Conservation (phyloP, 2,329 filamentous ascomycete genomes). For the Cladosporium oxysporum region DNA sequence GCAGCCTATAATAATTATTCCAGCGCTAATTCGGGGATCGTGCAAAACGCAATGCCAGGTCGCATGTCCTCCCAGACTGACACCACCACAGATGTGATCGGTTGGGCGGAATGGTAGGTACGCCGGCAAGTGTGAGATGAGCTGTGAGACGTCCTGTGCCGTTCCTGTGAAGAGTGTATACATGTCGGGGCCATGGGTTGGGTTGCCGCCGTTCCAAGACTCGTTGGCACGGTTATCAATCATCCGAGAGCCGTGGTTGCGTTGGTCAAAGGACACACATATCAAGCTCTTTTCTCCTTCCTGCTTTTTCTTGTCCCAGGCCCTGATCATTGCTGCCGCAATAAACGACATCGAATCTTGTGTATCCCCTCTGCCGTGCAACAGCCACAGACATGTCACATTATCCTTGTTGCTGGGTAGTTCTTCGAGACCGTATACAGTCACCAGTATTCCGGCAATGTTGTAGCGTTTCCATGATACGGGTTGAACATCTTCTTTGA, state of each 20-base stretch:
- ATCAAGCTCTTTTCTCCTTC: conserved; percentile 61
- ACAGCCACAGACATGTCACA: conserved; percentile 84
- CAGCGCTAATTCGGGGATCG: conserved; percentile 77
- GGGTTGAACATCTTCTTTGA: conserved; percentile 31
- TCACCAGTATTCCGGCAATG: conserved; percentile 76
- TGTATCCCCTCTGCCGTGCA: conserved; percentile 74
- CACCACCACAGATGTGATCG: conserved; percentile 74
- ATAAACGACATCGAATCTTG: conserved; percentile 75
- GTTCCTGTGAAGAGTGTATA: conserved; percentile 74
- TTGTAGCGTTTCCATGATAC: conserved; percentile 68
- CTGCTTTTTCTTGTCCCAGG: conserved; percentile 59
- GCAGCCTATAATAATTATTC: conserved; percentile 80
- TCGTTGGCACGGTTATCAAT: conserved; percentile 70
- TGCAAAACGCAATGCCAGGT: conserved; percentile 81
- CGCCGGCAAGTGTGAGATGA: conserved; percentile 76
- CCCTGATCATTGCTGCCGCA: conserved; percentile 66
- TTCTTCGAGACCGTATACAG: conserved; percentile 79
- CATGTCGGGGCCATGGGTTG: conserved; percentile 87
- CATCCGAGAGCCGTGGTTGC: conserved; percentile 80
- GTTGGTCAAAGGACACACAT: conserved; percentile 84
- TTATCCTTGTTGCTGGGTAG: conserved; percentile 54
- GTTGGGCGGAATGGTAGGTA: conserved; percentile 60
- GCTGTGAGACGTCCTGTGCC: conserved; percentile 69
- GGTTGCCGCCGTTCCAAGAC: conserved; percentile 77
- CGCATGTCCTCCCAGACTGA: conserved; percentile 84